These are phyloP conservation scores for Cladosporium halotolerans DNA, from an alignment of 2,329 filamentous ascomycete genomes.

Conservation along the genomic window DNA sequence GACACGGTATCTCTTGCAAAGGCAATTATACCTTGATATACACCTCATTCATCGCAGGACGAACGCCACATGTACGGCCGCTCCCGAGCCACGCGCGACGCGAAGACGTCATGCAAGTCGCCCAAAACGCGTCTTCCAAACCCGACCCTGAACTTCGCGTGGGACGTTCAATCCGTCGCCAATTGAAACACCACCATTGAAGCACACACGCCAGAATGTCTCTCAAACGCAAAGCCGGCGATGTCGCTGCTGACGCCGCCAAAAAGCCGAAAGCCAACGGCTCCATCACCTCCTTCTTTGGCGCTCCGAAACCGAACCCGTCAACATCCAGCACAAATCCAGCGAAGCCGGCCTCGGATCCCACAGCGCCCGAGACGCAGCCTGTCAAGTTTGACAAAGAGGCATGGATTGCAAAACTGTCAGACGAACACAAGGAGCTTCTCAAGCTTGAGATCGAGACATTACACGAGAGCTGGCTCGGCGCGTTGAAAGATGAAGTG, in stretches of 20 bases:
- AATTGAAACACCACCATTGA: too few species aligned
- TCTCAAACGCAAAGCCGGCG: conserved; percentile 46
- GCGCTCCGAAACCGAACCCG: conserved; percentile 52
- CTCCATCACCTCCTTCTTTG: conserved; percentile 87
- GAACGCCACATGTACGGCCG: too few species aligned
- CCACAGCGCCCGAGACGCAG: conserved; percentile 29
- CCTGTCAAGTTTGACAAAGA: conserved; percentile 71
- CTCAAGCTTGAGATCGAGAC: conserved; percentile 88
- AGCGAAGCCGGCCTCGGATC: conserved; percentile 19
- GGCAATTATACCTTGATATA: too few species aligned
- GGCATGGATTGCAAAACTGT: conserved; percentile 78
- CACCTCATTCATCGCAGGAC: too few species aligned
- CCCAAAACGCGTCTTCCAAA: too few species aligned
- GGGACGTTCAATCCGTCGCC: too few species aligned
- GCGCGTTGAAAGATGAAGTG: conserved; percentile 80
- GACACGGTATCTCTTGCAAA: too few species aligned
- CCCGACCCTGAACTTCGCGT: too few species aligned
- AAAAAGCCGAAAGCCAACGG: conserved; percentile 56
- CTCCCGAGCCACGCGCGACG: too few species aligned
- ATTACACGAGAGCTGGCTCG: conserved; percentile 84
- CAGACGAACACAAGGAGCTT: conserved; percentile 71
- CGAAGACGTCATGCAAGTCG: too few species aligned
- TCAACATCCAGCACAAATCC: conserved; percentile 23
- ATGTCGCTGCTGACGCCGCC: conserved; percentile 37
- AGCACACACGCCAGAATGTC: conserved; percentile 32